A percentile compares a stretch with the other conserved stretches of the same genome.
phyloP scores from a whole-genome alignment of 331 rosid genomes.

The Prunus yedoensis region DNA sequence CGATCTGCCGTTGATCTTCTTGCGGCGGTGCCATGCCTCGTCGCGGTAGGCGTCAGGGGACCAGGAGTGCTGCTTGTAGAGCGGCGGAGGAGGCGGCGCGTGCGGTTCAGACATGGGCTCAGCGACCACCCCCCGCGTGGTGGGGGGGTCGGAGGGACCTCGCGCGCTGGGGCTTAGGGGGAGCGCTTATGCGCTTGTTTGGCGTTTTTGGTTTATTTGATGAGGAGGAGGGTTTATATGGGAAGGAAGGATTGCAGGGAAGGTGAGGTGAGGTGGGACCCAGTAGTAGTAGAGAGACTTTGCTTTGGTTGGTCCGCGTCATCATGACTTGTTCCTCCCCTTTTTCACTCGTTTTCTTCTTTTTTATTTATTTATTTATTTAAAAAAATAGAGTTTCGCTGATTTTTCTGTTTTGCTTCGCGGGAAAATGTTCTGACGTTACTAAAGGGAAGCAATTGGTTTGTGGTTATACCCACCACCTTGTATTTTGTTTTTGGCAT shows the following conservation, averaged over 20 bases:
- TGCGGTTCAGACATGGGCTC: constrained; percentile 34
- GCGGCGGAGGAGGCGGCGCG: constrained; percentile 36
- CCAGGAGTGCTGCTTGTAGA: constrained; percentile 82
- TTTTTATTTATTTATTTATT: too few species aligned
- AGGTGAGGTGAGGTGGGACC: constrained; percentile 13
- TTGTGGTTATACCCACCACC: not conserved
- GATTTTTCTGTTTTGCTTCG: constrained; percentile 6
- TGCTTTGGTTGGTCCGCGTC: constrained; percentile 53
- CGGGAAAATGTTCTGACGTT: not conserved
- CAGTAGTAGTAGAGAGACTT: not conserved
- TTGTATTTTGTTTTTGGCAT: not conserved
- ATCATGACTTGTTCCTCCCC: constrained; percentile 33
- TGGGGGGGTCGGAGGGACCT: constrained; percentile 63
- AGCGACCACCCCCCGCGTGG: constrained; percentile 38
- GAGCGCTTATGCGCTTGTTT: constrained; percentile 42
- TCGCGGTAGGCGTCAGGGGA: constrained; percentile 83
- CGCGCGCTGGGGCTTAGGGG: constrained; percentile 43
- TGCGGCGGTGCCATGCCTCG: constrained; percentile 88
- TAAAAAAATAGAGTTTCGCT: not conserved
- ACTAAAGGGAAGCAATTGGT: not conserved
- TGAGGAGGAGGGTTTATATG: constrained; percentile 11
- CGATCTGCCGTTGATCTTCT: constrained; percentile 46
- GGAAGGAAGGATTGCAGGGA: not conserved
- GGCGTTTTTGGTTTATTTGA: constrained; percentile 22
- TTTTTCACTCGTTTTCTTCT: not conserved